Base-by-base conservation (phyloP, 1,139 yeast genomes). In the Pneumocystis oryctolagi region DNA sequence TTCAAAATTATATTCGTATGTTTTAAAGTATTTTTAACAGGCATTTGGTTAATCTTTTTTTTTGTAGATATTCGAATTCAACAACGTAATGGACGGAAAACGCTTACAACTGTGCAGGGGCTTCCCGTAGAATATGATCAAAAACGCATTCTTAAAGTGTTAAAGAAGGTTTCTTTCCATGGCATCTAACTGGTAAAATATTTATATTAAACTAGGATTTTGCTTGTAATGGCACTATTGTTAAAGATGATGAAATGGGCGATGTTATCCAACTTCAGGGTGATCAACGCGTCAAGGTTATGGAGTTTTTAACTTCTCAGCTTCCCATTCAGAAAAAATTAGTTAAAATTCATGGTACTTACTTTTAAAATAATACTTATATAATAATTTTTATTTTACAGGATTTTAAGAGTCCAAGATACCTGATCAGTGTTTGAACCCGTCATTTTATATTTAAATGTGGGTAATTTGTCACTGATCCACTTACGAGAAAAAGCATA, bases 31-130 rank as follows among this genome's bases (percentile, higher is more conserved):
- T 31, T 12, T 42, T 39, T n/a, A 18, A 20, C 18, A 18, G 12
- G 31, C 8, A 12, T 47, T 47, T 47, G 31, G 9, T 14, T 20
- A 39, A 30, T 25, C 12, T 58, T 62, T 37, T 25, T 25, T 35
- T 40, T 35, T 30, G 5, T 31, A 65, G 67, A 69, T 62, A 69
- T 92, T 76, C 95, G 98, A 83, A 90, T 94, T 76, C 98, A 92
- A 79, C 98, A 92, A 80, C 94, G 98, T 83, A 92, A 92, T 81
- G 98, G 98, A 76, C 90, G 98, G 80, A 92, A 92, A 80, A 92
- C 98, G 69, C 84, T 92, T 76, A 92, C 98, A 70, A 92, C 98
- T 58, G 97, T 92, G 67, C 97, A 92, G 80, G 98, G 98, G 73
- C 83, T 92, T 66, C 97, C 98, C 69, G 83, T 79, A 70, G 97